These are phyloP conservation scores for Beta lomatogona DNA, from an alignment of 179 eudicot species.

Conservation along the genomic window DNA sequence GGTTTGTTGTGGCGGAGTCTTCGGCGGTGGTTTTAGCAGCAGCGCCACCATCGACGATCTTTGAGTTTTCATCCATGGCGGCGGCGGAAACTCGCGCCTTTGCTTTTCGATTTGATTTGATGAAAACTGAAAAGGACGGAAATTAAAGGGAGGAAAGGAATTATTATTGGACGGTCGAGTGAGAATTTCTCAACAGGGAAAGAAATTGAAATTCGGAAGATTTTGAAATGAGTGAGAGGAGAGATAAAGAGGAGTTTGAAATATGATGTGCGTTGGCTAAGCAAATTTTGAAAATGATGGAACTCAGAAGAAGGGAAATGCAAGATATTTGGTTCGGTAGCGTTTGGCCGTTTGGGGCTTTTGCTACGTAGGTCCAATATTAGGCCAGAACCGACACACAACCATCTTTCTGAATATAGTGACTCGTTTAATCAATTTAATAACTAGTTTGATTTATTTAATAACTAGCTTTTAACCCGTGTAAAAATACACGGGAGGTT, in stretches of 20 bases:
- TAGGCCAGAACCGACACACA: no score
- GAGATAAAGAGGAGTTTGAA: neutral
- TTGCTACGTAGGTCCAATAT: no score
- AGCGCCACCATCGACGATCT: constrained; percentile 39
- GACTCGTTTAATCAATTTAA: no score
- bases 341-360: neutral
- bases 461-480: no score
- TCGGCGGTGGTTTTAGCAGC: constrained; percentile 27
- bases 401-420: no score
- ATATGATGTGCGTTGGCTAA: neutral
- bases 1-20: constrained; percentile 12
- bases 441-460: no score
- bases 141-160: neutral
- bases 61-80: constrained; percentile 51
- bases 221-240: neutral
- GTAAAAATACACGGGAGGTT: no score
- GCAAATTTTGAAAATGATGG: neutral
- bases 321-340: constrained; percentile 21
- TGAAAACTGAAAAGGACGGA: neutral
- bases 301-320: no score
- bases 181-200: neutral
- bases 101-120: neutral
- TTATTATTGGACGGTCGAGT: neutral
- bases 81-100: neutral
- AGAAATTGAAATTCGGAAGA: neutral